Base-by-base conservation (phyloP, 2,329 filamentous ascomycete species). In the Kalaharituber pfeilii region DNA sequence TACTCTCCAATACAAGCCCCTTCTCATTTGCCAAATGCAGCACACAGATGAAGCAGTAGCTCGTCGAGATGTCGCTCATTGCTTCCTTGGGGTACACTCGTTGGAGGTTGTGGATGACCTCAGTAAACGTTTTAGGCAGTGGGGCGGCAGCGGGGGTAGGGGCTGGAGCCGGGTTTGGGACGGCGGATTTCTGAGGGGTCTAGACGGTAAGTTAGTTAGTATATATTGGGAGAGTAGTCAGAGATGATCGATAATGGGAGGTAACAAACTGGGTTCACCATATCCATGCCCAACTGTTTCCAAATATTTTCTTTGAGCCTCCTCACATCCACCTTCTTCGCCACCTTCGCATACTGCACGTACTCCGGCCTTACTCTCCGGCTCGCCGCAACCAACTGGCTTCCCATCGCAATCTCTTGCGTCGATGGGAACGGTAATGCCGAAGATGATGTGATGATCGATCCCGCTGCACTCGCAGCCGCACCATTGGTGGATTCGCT, bases 11-110 rank as follows among this genome's bases (percentile, higher is more conserved):
- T 24, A 83, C 74, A 36, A 95, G 72, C 0, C 88, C 88, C 71
- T 93, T 89, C 66, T 95, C 88, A 69, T 95, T 95, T 56, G 88
- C 88, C 64, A 95, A 67, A 69, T 95, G 88, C 60, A 95, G 71
- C 55, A 94, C 70, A 64, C 85, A 93, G 59, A 98, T 98, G 70
- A 96, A 98, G 67, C 91, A 94, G 62, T 77, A 83, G 15, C 75
- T 93, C 0, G 91, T 98, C 30, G 87, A 94, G 65, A 98, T 96
- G 68, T 98, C 91, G 57, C 83, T 80, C 79, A 98, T 85, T 57
- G 80, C 79, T 62, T 84, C 76, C 67, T 85, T 84, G 9, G 87
- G 82, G 65, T 98, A 98, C 6, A 94, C 86, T 3, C 75, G 70
- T 66, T 93, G 84, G 49, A 98, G 72, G 58, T 81, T 81, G 66